Conservation (phyloP, 345 rosid genomes). For the Ceriops zippeliana region DNA sequence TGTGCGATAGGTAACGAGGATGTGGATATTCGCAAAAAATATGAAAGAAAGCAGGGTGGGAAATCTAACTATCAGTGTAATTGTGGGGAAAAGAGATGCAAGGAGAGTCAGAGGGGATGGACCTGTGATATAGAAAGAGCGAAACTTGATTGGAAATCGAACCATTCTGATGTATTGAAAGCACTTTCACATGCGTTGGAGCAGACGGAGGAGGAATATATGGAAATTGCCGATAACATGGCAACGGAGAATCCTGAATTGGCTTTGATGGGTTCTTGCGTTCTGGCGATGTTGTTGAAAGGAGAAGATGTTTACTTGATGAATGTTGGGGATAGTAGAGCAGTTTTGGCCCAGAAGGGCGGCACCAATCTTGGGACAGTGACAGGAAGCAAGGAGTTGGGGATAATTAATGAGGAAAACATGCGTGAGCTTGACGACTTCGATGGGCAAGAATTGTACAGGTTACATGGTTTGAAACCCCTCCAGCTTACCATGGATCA, state of each 20-base stretch:
- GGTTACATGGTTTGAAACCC: slow-evolving; percentile 34
- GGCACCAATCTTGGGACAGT: slow-evolving; percentile 39
- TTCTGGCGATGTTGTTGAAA: slow-evolving; percentile 76
- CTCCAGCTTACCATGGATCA: slow-evolving; percentile 82
- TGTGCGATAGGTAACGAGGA: background rate
- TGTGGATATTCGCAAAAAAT: background rate
- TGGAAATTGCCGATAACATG: slow-evolving; percentile 57
- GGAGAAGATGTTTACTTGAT: slow-evolving; percentile 88
- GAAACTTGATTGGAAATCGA: slow-evolving; percentile 62
- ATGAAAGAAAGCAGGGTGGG: slow-evolving; percentile 15
- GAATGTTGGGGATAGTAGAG: slow-evolving; percentile 92
- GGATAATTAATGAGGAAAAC: slow-evolving; percentile 34
- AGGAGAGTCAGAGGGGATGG: slow-evolving; percentile 74
- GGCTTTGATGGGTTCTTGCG: slow-evolving; percentile 94
- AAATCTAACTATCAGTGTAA: slow-evolving; percentile 18
- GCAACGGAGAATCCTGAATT: slow-evolving; percentile 73
- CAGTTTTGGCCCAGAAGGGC: slow-evolving; percentile 53
- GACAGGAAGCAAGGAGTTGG: slow-evolving; percentile 60
- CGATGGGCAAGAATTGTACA: slow-evolving; percentile 21
- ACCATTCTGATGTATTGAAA: slow-evolving; percentile 55
- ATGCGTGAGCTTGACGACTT: slow-evolving; percentile 4
- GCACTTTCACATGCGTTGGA: slow-evolving; percentile 60
- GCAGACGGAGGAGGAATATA: slow-evolving; percentile 68
- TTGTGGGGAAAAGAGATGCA: slow-evolving; percentile 49
- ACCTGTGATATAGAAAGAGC: slow-evolving; percentile 68